A percentile compares a stretch with the other conserved stretches of the same genome.
Evolutionary conservation across 257 asterid species (phyloP).

Genomic region (Lycium barbarum): DNA sequence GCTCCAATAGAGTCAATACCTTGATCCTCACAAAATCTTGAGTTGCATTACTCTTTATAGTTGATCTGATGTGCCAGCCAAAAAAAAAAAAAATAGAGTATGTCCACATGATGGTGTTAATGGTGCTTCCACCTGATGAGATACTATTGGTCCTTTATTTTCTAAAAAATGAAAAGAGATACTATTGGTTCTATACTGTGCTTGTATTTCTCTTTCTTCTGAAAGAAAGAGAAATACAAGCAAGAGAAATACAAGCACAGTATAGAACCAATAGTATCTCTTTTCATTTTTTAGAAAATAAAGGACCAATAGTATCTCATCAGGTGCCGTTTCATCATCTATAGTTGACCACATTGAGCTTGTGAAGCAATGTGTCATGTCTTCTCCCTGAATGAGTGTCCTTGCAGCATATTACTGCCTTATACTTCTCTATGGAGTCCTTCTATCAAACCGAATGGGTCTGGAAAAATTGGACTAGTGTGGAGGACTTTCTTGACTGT

Average conservation of each 20-base stretch:
- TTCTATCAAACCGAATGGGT: not conserved
- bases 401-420: constrained; percentile 20
- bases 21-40: constrained; percentile 8
- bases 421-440: not conserved
- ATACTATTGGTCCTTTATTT: constrained; percentile 20
- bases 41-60: not conserved
- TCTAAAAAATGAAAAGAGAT: not conserved
- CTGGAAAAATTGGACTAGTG: not conserved
- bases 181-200: not conserved
- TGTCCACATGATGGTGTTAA: not conserved
- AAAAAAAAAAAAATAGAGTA: not conserved
- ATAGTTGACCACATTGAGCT: not conserved
- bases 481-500: not conserved
- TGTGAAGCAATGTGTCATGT: constrained; percentile 19
- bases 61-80: constrained; percentile 3
- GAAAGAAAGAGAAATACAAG: too few relatives aligned
- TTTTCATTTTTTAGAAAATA: not conserved
- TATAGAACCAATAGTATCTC: not conserved
- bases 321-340: constrained; percentile 17
- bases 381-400: not conserved
- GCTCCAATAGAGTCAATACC: not conserved
- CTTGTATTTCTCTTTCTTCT: not conserved
- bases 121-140: constrained; percentile 19
- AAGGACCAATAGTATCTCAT: constrained; percentile 11
- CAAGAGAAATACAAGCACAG: not conserved